Evolutionary conservation across 495 filamentous ascomycete genomes (phyloP), one percentile per base, ranked within the genome.

Genomic region (Pseudevernia furfuracea): DNA sequence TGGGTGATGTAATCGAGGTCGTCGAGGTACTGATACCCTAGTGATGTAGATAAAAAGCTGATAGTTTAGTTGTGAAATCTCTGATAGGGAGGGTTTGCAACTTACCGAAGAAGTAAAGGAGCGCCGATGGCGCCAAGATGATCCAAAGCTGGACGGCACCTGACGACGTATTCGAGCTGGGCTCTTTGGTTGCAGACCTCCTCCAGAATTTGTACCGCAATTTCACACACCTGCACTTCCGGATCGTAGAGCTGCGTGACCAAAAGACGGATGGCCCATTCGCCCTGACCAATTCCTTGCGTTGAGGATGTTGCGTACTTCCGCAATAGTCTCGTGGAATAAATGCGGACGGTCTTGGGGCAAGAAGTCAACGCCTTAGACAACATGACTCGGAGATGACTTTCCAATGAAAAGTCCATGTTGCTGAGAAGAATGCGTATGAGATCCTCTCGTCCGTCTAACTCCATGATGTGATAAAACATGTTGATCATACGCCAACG

Each of bases 201-300:
- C 75, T 98, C 94, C 0, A 98, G 83, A 55, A 97, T 96, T 72
- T 95, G 96, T 68, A 98, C 90, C 1, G 94, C 93, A 17, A 91
- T 88, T 66, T 96, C 92, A 71, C 93, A 97, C 10, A 98, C 94
- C 63, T 96, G 90, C 28, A 98, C 86, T 70, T 97, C 93, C 1
- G 94, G 95, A 72, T 98, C 94, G 71, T 98, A 98, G 15, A 98
- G 80, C 69, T 98, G 94, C 3, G 92, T 96, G n/a, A 97, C 92
- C 39, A 98, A 84, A 44, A 96, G 81, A 66, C 91, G 89, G 59
- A 97, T 96, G 15, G 96, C 92, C 94, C 94, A 98, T 77, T 96
- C 91, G 4, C 17, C 30, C 17, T 34, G 34, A 80, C 75, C 1
- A 30, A 23, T 30, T 30, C 36, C 32, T 23, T 53, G 53, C 37